Evolutionary conservation across 139 green algal species (phyloP), one percentile per base, ranked within the genome.

Genomic region (Diplosphaera chodatii): DNA sequence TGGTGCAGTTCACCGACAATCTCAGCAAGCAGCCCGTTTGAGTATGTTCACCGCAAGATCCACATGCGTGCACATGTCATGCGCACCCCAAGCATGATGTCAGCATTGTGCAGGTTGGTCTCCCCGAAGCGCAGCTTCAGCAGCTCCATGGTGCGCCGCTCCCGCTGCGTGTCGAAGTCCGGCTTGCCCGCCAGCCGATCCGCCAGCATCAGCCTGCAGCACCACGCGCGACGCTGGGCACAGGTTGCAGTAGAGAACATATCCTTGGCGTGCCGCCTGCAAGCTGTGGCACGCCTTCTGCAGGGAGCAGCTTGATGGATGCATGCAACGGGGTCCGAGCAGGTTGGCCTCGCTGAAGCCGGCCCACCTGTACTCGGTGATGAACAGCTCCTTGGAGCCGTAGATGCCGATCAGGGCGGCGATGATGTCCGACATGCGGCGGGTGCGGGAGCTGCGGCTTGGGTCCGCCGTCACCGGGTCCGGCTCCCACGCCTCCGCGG

Each of bases 71-170:
- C 37, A 20, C 8, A 6, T 20, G 8, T 48, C 10, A 6, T 48
- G 37, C 48, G 22, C 48, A 59, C 48, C 18, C 48, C 48, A 25
- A 59, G 48, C 48, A 59, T 59, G 48, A 59, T 59, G 80, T 95
- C 90, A 32, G 86, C 91, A 25, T 78, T 77, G 71, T 91, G 88
- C 77, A 99, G 84, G 32, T 76, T 83, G 34, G 59, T 71, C 66
- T 98, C 95, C 0, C 88, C 91, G 74, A 97, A 97, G 37, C 92
- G 85, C 65, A 96, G 82, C 77, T 96, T 98, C 18, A 99, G 85
- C 70, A 98, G 87, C 85, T 99, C 95, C 34, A 98, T 77, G 0
- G 91, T 96, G 56, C 88, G 83, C 37, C 95, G 82, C 73, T 98
- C 92, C n/a, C 81, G 65, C n/a, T 91, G 81, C 41, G 80, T 90